Evolutionary conservation across 352 stramenopile species (phyloP).

Genomic region (Phytophthora palmivora): DNA sequence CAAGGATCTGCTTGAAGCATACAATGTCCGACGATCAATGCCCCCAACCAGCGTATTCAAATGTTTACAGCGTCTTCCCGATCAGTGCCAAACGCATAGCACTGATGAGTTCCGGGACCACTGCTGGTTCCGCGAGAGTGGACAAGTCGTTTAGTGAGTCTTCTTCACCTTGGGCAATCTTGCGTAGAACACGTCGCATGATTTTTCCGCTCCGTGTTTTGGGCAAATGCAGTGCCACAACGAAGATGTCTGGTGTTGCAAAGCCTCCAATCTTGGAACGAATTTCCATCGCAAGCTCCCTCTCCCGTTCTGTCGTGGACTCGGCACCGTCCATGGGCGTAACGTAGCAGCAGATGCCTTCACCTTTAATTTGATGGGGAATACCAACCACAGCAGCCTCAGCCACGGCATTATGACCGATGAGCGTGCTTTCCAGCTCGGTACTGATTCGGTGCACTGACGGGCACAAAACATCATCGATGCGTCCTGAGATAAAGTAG

Average conservation of each 20-base stretch:
- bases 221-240: slow-evolving; percentile 89
- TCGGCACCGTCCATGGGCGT: slow-evolving; percentile 87
- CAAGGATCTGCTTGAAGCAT: no score
- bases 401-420: slow-evolving; percentile 91
- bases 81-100: slow-evolving; percentile 84
- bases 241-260: slow-evolving; percentile 96
- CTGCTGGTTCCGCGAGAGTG: slow-evolving; percentile 94
- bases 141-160: slow-evolving; percentile 96
- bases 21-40: no score
- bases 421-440: slow-evolving; percentile 90
- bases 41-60: no score
- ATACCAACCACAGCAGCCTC: slow-evolving; percentile 96
- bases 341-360: slow-evolving; percentile 96
- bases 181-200: slow-evolving; percentile 98
- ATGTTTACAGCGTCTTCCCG: slow-evolving; percentile 74
- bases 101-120: slow-evolving; percentile 94
- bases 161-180: slow-evolving; percentile 96
- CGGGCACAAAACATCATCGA: slow-evolving; percentile 97
- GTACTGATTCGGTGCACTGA: slow-evolving; percentile 94
- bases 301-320: slow-evolving; percentile 55
- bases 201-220: slow-evolving; percentile 98
- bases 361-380: slow-evolving; percentile 97
- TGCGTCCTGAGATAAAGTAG: slow-evolving; percentile 98
- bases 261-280: slow-evolving; percentile 95
- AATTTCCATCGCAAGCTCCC: slow-evolving; percentile 82